phyloP scores from a whole-genome alignment of 2,329 filamentous ascomycete species.

The Verticillium albo-atrum region DNA sequence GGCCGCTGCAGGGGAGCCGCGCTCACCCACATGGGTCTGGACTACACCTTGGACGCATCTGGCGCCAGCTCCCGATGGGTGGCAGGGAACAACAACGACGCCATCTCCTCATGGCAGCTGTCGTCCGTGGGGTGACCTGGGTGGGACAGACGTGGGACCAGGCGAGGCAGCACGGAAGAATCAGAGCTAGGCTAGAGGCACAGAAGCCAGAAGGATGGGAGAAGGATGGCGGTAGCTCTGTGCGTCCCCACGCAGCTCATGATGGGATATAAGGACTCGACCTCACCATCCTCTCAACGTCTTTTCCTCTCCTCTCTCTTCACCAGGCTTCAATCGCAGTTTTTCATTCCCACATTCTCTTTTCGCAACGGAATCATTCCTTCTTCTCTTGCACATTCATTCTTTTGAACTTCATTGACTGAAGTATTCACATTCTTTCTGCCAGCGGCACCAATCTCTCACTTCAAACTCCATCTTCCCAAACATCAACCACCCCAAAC shows the following conservation, averaged over 20 bases:
- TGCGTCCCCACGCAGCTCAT: background rate
- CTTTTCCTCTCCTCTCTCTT: background rate
- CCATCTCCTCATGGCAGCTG: background rate
- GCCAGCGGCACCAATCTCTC: background rate
- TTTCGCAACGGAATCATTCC: background rate
- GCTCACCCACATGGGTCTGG: background rate
- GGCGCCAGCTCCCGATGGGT: background rate
- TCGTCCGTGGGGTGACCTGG: background rate
- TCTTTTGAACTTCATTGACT: slow-evolving; percentile 5
- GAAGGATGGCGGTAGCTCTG: background rate
- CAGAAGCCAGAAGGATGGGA: background rate
- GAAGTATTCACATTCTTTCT: slow-evolving; percentile 2
- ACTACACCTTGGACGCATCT: background rate
- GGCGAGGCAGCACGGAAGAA: background rate
- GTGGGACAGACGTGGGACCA: background rate
- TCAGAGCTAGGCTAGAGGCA: background rate
- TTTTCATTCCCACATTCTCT: slow-evolving; percentile 2
- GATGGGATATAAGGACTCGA: slow-evolving; percentile 1
- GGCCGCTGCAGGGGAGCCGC: background rate
- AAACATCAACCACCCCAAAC: background rate
- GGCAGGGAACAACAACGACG: background rate
- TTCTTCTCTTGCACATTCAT: background rate
- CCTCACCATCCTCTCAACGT: background rate
- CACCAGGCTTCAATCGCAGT: slow-evolving; percentile 2
- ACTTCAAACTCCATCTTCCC: background rate